Percentiles rank a stretch among this genome's conserved stretches.
phyloP scores from a whole-genome alignment of 352 stramenopile species.

The Pythium periplocum region DNA sequence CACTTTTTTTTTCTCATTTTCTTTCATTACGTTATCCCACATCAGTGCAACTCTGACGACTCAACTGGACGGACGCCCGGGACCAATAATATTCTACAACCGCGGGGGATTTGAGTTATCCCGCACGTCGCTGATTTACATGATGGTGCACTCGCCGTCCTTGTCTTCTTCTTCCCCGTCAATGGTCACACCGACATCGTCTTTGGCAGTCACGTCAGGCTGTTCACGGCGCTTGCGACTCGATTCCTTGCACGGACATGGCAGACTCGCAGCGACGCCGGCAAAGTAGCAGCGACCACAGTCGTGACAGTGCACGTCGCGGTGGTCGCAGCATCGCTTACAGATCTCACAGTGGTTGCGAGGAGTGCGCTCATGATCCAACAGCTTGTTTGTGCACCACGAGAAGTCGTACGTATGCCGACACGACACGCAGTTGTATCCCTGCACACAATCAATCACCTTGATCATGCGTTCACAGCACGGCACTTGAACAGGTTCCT shows the following conservation, averaged over 20 bases:
- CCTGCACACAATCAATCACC: conserved; percentile 73
- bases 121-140: conserved; percentile 30
- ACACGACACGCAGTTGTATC: conserved; percentile 48
- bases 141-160: conserved; percentile 80
- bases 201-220: not conserved
- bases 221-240: conserved; percentile 38
- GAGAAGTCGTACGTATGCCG: conserved; percentile 62
- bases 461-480: conserved; percentile 43
- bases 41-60: no score
- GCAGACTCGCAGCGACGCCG: conserved; percentile 65
- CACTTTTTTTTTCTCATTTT: no score
- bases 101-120: no score
- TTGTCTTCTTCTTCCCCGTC: conserved; percentile 41
- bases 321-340: conserved; percentile 83
- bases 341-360: conserved; percentile 84
- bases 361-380: conserved; percentile 63
- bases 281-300: conserved; percentile 84
- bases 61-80: no score
- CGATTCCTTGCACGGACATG: conserved; percentile 73
- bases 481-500: conserved; percentile 59
- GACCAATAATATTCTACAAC: no score
- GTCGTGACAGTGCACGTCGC: conserved; percentile 81
- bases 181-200: conserved; percentile 1
- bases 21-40: no score
- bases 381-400: conserved; percentile 79